A percentile compares a stretch with the other conserved stretches of the same genome.
Evolutionary conservation across 2,329 filamentous ascomycete species (phyloP).

Genomic region (Aspergillus sp.): DNA sequence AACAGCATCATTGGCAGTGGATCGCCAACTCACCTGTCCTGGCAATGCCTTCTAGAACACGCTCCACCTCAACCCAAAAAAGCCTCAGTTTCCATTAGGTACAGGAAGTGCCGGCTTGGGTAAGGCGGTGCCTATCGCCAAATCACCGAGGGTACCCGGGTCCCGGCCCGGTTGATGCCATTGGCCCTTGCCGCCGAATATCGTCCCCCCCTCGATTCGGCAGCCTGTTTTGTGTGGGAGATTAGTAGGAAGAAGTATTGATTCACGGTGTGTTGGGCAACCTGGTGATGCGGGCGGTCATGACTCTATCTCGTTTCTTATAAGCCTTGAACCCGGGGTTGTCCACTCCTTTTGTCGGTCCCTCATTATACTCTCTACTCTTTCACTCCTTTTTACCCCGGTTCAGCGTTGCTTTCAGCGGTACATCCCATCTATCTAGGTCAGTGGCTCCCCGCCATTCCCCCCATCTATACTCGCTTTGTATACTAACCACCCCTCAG

Average conservation of each 20-base stretch:
- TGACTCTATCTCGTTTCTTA: constrained; percentile 3
- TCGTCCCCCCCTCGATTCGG: not conserved
- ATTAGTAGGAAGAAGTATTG: too few relatives aligned
- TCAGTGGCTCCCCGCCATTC: not conserved
- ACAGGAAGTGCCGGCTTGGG: constrained; percentile 12
- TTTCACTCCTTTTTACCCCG: constrained; percentile 10
- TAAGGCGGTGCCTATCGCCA: constrained; percentile 9
- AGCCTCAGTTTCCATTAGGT: constrained; percentile 18
- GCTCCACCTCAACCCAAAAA: constrained; percentile 9
- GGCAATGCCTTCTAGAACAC: constrained; percentile 15
- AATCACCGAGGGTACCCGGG: constrained; percentile 20
- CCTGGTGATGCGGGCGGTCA: constrained; percentile 3
- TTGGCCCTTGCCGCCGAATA: constrained; percentile 19
- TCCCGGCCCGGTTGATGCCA: constrained; percentile 19
- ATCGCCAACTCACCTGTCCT: constrained; percentile 1
- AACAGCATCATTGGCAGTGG: not conserved
- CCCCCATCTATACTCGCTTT: not conserved
- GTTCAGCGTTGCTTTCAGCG: constrained; percentile 7
- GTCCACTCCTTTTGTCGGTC: not conserved
- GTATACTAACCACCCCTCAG: not conserved
- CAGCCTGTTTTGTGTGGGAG: not conserved
- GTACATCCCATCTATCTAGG: not conserved
- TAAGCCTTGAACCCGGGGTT: not conserved
- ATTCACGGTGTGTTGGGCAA: constrained; percentile 2
- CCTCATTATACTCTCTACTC: not conserved